Evolutionary conservation across 2,329 filamentous ascomycete genomes (phyloP), one percentile per base, ranked within the genome.

Genomic region (Tolypocladium tropicale): DNA sequence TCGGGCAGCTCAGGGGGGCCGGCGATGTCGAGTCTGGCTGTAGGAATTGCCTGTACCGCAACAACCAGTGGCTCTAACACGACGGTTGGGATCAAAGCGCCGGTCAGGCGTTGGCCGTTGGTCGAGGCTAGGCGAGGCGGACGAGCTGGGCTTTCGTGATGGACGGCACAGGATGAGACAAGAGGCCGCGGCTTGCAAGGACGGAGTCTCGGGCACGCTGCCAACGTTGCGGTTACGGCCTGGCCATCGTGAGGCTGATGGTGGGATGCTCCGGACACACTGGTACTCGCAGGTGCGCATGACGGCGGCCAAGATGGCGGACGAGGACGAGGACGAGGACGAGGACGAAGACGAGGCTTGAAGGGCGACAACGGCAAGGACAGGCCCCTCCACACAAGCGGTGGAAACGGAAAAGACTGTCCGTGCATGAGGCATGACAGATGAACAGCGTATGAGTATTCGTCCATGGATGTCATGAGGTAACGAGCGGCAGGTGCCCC

Each of bases 101-200:
- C n/a, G n/a, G n/a, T n/a, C n/a, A n/a, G n/a, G n/a, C n/a, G n/a
- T n/a, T n/a, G n/a, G n/a, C n/a, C n/a, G n/a, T n/a, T n/a, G n/a
- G n/a, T n/a, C n/a, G n/a, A n/a, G n/a, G n/a, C n/a, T n/a, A 46
- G 55, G 52, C 36, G 52, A 56, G 52, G 55, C 55, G 55, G 48
- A 39, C 52, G 48, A 56, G 55, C 55, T 56, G 55, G 32, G 33
- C 33, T 14, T 48, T 33, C 46, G 21, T 50, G 46, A n/a, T n/a
- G 30, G 46, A 50, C 46, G 46, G 46, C 28, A 50, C 46, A 37
- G 53, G 25, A 25, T 55, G 53, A 56, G 52, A 56, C 39, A 52
- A 16, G 25, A 28, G 14, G 25, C 6, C 4, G 41, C 53, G 46
- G 46, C 18, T 14, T 30, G 28, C 4, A n/a, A 18, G n/a, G n/a